Conservation (phyloP, 148 eudicot species). For the Spergularia marina region DNA sequence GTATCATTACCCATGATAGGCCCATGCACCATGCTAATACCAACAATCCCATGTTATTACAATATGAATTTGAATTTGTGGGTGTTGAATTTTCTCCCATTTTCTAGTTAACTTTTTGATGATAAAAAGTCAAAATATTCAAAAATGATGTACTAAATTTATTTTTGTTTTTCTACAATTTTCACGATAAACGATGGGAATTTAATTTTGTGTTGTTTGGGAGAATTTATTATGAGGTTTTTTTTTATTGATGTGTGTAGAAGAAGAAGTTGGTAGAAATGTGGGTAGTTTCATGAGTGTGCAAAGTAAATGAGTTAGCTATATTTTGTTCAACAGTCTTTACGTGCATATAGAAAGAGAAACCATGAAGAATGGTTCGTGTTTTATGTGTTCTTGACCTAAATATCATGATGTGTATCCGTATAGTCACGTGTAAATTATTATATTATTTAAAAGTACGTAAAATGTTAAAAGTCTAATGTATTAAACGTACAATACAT, state of each 20-base stretch:
- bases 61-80: neutral
- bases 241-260: neutral
- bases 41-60: constrained; percentile 26
- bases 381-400: constrained; percentile 10
- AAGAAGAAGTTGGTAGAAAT: constrained; percentile 14
- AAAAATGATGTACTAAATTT: neutral
- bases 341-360: constrained; percentile 9
- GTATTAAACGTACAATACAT: too few species aligned
- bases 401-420: neutral
- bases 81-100: neutral
- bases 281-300: constrained; percentile 9
- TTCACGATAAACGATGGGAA: neutral
- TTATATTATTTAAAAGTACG: neutral
- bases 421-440: neutral
- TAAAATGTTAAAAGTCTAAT: too few species aligned
- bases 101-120: neutral
- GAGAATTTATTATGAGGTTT: neutral
- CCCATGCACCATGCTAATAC: constrained; percentile 33
- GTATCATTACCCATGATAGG: constrained; percentile 68
- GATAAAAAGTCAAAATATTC: neutral
- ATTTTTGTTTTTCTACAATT: neutral
- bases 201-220: neutral
- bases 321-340: constrained; percentile 16
- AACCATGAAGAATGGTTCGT: neutral
- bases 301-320: constrained; percentile 23